Evolutionary conservation across 2,329 filamentous ascomycete genomes (phyloP), one percentile per base, ranked within the genome.

Genomic region (Claviceps sp.): DNA sequence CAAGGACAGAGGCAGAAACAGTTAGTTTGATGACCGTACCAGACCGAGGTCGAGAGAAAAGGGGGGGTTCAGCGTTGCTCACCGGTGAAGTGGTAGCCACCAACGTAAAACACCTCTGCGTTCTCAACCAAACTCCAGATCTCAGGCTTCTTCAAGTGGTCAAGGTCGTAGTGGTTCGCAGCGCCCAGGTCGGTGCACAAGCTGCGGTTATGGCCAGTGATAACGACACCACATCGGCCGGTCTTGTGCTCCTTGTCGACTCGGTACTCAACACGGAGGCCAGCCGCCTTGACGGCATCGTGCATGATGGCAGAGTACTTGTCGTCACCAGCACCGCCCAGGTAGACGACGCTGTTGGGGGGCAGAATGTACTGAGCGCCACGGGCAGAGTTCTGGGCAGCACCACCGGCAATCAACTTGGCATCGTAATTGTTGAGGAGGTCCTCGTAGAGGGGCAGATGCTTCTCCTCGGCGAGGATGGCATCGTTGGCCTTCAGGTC

Each of bases 291-390:
- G 70, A 89, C 90, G 65, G 91, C 88, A 60, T 93, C 84, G 63
- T 82, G 80, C 55, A 98, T 84, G 62, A 85, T 89, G 57, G 90
- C 85, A 62, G 89, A 87, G 71, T 95, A 96, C 75, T 95, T 93
- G 78, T 98, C 93, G 64, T 91, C 84, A 60, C 93, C 93, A 53
- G 95, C 88, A 65, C 90, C 90, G 61, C 93, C 93, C 59, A 97
- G 80, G 78, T 88, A 98, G 68, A 95, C 82, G 64, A 94, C 88
- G 57, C 86, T 91, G 75, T 95, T 85, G 55, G 85, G 75, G 37
- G 88, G 83, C 53, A 98, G 88, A 59, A 97, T 83, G 78, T 98
- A 98, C 82, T 93, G 88, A 58, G 91, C 93, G 61, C 93, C 93
- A 65, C 93, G 85, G 61, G 93, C 91, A 51, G 89, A 94, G 80